Evolutionary conservation across 2,329 filamentous ascomycete species (phyloP).

Genomic region (Trichoderma arundinaceum): DNA sequence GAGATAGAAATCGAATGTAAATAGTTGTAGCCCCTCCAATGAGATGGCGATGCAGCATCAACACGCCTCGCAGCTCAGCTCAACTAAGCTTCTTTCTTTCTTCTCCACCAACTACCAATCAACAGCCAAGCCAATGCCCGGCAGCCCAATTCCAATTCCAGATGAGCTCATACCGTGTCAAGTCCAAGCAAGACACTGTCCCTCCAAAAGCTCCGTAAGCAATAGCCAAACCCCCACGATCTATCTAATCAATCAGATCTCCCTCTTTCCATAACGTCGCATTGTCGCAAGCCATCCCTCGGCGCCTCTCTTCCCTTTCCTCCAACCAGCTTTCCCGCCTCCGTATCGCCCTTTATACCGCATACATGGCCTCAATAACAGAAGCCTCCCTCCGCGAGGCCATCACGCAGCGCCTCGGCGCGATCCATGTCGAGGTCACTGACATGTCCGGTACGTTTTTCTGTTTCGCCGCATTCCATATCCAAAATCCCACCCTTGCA

Average conservation of each 20-base stretch:
- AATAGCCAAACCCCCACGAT: slow-evolving; percentile 31
- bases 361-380: slow-evolving; percentile 67
- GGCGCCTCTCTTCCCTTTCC: background rate
- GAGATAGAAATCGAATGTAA: no score
- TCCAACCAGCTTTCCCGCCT: background rate
- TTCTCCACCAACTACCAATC: no score
- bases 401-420: slow-evolving; percentile 72
- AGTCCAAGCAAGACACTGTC: background rate
- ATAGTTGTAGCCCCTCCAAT: no score
- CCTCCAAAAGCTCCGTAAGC: slow-evolving; percentile 21
- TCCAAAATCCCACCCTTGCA: no score
- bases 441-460: slow-evolving; percentile 81
- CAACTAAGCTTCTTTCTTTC: no score
- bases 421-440: slow-evolving; percentile 82
- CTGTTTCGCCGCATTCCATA: no score
- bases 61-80: no score
- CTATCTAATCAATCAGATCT: slow-evolving; percentile 50
- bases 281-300: background rate
- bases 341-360: no score
- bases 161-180: slow-evolving; percentile 46
- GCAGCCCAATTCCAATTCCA: slow-evolving; percentile 5
- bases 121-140: no score
- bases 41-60: no score
- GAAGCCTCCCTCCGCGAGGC: slow-evolving; percentile 72
- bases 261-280: background rate